phyloP scores from a whole-genome alignment of 75 land plant species.

The Chamaecyparis obtusa region DNA sequence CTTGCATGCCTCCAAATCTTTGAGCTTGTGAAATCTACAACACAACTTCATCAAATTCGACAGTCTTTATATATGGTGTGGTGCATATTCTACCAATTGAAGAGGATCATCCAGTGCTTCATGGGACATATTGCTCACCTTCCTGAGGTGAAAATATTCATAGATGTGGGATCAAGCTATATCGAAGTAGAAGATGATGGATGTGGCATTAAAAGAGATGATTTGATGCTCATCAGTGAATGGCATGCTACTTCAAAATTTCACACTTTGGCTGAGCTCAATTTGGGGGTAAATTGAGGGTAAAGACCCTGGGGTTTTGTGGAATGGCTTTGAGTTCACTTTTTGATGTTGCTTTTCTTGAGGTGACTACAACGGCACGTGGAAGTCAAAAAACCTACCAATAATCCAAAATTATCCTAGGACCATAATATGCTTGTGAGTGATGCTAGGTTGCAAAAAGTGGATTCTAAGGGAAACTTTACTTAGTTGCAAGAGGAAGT shows the following conservation, averaged over 20 bases:
- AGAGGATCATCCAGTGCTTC: no score
- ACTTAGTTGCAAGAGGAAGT: conserved; percentile 23
- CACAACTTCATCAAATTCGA: no score
- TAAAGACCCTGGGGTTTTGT: conserved; percentile 65
- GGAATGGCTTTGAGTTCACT: conserved; percentile 92
- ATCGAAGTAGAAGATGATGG: conserved; percentile 91
- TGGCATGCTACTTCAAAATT: conserved; percentile 95
- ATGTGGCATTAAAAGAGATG: no score
- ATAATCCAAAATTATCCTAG: not conserved
- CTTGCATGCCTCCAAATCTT: no score
- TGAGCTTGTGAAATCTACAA: no score
- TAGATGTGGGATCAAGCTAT: conserved; percentile 47
- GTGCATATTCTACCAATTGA: no score
- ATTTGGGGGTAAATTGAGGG: no score
- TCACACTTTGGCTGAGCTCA: conserved; percentile 43
- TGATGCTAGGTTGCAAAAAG: conserved; percentile 20
- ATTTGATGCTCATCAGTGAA: no score
- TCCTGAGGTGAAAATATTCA: conserved; percentile 57
- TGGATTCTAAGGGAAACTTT: conserved; percentile 33
- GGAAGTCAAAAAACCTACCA: conserved; percentile 64
- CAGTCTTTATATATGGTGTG: no score
- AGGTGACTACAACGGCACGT: conserved; percentile 69
- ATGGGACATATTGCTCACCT: no score
- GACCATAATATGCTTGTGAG: conserved; percentile 1
- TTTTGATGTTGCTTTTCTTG: conserved; percentile 79